phyloP scores from a whole-genome alignment of 2,329 filamentous ascomycete genomes.

The Epichloe sp. region DNA sequence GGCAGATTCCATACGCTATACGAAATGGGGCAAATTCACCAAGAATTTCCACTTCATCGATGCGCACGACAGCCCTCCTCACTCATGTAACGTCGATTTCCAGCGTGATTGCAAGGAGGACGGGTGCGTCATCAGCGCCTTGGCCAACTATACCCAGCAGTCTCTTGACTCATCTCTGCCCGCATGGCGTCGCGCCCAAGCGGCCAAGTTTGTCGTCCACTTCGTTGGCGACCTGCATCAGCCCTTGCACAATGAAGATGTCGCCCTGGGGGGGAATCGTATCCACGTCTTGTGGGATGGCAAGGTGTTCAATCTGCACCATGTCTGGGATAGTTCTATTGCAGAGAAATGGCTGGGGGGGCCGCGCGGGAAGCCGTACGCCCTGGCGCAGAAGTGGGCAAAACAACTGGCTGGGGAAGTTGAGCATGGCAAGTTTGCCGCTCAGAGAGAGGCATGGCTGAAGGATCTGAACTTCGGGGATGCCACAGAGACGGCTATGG shows the following conservation, averaged over 20 bases:
- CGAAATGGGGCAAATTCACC: slow-evolving; percentile 47
- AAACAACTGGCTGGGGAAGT: slow-evolving; percentile 42
- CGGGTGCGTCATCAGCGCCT: slow-evolving; percentile 49
- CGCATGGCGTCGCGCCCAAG: slow-evolving; percentile 37
- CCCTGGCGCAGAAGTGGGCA: slow-evolving; percentile 42
- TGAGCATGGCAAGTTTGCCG: slow-evolving; percentile 38
- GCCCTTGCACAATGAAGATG: slow-evolving; percentile 52
- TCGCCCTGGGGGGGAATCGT: slow-evolving; percentile 55
- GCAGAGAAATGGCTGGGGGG: slow-evolving; percentile 53
- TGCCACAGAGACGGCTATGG: slow-evolving; percentile 40
- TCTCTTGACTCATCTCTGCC: slow-evolving; percentile 33
- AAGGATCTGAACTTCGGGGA: slow-evolving; percentile 41
- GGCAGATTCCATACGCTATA: slow-evolving; percentile 55
- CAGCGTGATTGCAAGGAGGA: slow-evolving; percentile 46
- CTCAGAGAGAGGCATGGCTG: slow-evolving; percentile 39
- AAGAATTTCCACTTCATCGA: slow-evolving; percentile 57
- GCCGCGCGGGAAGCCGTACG: slow-evolving; percentile 33
- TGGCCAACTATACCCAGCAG: slow-evolving; percentile 47
- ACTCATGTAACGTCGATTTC: slow-evolving; percentile 42
- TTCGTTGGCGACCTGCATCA: slow-evolving; percentile 61
- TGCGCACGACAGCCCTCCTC: slow-evolving; percentile 48
- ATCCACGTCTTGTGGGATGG: slow-evolving; percentile 51
- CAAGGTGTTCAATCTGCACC: slow-evolving; percentile 49
- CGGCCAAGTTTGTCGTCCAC: slow-evolving; percentile 54
- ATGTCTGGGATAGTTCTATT: slow-evolving; percentile 62